Evolutionary conservation across 352 stramenopile species (phyloP), one percentile per base, ranked within the genome.

Genomic region (Globisporangium megalacanthum): DNA sequence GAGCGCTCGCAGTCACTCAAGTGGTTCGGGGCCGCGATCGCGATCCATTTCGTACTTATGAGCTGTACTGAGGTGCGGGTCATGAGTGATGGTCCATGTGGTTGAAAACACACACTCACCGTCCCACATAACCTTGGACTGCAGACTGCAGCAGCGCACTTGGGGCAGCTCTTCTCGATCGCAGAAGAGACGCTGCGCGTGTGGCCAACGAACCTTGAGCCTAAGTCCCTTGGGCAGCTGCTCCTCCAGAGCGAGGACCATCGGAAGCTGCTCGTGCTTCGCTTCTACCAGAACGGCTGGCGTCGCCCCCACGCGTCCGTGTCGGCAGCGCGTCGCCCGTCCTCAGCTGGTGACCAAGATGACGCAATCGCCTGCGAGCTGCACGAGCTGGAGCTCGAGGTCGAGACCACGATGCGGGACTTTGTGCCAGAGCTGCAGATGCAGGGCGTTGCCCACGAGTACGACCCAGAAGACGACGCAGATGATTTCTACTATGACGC

Each of bases 211-310:
- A n/a, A 41, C 3, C n/a, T 1, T 8, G n/a, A 61, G 20, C 31
- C 60, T 0, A 60, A 75, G 19, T 41, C 44, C 29, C 56, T 91
- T 2, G 68, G 61, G 1, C 45, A 66, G 9, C 57, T 65, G 17
- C 54, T 88, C 10, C 48, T 89, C 11, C 61, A 75, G 10, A 65
- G 72, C n/a, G 66, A 70, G 1, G 29, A 53, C 20, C 70, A 80
- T 22, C 69, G 71, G 19, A 60, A 65, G 11, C 41, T 70, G 6
- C 61, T 85, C 25, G 48, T 46, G 13, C 64, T 80, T 13, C 66
- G 70, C n/a, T 89, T 87, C 58, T 83, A 74, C 29, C 61, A 71
- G 19, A 68, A 79, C 36, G 74, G 74, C 10, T 89, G 76, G 76
- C 59, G 65, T 15, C 50, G 50, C 36, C 50, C 50, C 14, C 1